These are phyloP conservation scores for Saccharomyces paradoxus DNA, from an alignment of 805 yeast genomes.

Conservation along the genomic window DNA sequence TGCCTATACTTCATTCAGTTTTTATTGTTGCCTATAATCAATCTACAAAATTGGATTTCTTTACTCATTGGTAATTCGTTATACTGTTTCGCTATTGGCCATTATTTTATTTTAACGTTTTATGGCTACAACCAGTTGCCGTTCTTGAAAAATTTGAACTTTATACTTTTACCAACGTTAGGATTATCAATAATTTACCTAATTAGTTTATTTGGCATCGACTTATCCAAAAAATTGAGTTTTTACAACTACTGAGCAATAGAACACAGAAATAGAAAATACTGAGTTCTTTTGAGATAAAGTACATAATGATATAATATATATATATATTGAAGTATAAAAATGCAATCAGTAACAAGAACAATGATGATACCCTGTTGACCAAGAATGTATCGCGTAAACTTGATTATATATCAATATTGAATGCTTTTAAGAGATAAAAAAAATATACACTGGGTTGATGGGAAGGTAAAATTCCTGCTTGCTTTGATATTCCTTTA, in stretches of 20 bases:
- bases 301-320: neutral
- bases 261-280: neutral
- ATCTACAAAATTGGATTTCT: slow-evolving; percentile 57
- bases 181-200: slow-evolving; percentile 50
- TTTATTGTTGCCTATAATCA: slow-evolving; percentile 61
- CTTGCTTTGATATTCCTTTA: slow-evolving; percentile 19
- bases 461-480: neutral
- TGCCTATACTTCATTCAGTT: slow-evolving; percentile 67
- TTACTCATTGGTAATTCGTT: slow-evolving; percentile 68
- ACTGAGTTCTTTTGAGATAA: neutral
- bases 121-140: slow-evolving; percentile 81
- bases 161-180: slow-evolving; percentile 57
- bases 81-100: slow-evolving; percentile 64
- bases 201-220: slow-evolving; percentile 56
- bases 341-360: neutral
- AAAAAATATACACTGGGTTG: neutral
- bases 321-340: neutral
- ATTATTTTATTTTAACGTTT: slow-evolving; percentile 73
- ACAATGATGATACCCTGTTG: neutral
- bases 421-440: neutral
- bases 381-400: neutral
- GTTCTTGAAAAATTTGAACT: slow-evolving; percentile 55
- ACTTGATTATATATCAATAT: neutral
- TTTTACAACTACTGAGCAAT: slow-evolving; percentile 14
- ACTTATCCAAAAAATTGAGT: slow-evolving; percentile 50